Evolutionary conservation across 345 rosid genomes (phyloP), one percentile per base, ranked within the genome.

Genomic region (Laguncularia racemosa): DNA sequence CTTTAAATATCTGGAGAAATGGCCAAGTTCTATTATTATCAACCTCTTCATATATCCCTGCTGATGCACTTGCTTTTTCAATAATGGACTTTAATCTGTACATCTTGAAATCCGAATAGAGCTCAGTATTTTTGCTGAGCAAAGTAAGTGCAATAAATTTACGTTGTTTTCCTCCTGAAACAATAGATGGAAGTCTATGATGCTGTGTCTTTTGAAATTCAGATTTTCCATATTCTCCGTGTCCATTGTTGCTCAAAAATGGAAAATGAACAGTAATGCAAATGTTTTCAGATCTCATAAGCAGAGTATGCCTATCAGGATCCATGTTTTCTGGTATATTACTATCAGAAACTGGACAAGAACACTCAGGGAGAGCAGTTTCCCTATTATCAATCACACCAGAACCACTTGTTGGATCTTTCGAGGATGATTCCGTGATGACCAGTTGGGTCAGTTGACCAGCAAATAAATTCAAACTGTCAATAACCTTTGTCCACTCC

Each of bases 221-320:
- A 55, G 72, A 53, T 44, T 60, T 64, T 60, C 66, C 66, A 64
- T 59, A 56, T 65, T 75, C 72, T 52, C 55, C 52, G 53, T 62
- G 55, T 63, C 61, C 62, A 58, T 64, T 67, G 40, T 69, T 72
- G 62, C 63, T 65, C 19, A 57, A 52, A 23, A 86, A 38, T 59
- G 96, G 96, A 65, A 79, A 65, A 70, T 81, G 69, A 63, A 86
- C 28, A 19, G 65, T 69, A 60, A 88, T 45, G 53, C 88, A 83
- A 59, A 88, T 61, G 72, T 70, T 66, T 67, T 82, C 81, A 45
- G 87, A 76, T 67, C 62, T 85, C 68, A 82, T 57, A 59, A 62
- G 48, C 52, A 78, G 50, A 33, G 55, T 16, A 58, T 9, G 4
- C 16, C 61, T 52, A 46, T 72, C 72, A 50, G 58, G 63, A 56